A percentile compares a stretch with the other conserved stretches of the same genome.
These are phyloP conservation scores for Curvularia lunata DNA, from an alignment of 2,329 filamentous ascomycete genomes.

Conservation along the genomic window DNA sequence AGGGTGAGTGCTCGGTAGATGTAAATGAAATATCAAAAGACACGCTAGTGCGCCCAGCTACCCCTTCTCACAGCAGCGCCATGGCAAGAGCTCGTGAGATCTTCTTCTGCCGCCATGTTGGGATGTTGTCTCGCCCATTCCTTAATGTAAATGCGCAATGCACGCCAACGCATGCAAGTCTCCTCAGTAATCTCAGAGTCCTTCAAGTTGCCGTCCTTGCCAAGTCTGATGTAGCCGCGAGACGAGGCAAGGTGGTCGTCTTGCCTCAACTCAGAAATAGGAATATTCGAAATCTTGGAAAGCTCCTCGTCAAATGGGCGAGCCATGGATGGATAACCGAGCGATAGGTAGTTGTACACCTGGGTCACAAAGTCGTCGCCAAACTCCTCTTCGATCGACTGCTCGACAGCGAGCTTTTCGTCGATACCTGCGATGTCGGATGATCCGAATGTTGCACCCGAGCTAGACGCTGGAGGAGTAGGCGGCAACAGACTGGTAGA, in stretches of 20 bases:
- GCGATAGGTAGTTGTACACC: conserved; percentile 94
- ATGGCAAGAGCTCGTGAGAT: conserved; percentile 38
- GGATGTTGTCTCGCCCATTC: conserved; percentile 93
- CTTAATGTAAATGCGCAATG: conserved; percentile 79
- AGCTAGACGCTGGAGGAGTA: conserved; percentile 46
- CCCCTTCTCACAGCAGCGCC: conserved; percentile 56
- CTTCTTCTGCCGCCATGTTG: conserved; percentile 57
- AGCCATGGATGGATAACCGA: conserved; percentile 88
- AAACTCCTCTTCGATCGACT: conserved; percentile 69
- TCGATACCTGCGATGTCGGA: conserved; percentile 52
- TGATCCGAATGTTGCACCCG: conserved; percentile 20
- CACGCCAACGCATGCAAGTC: conserved; percentile 78
- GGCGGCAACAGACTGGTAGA: conserved; percentile 42
- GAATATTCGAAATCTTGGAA: conserved; percentile 76
- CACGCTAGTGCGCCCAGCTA: conserved; percentile 52
- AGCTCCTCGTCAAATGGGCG: conserved; percentile 84
- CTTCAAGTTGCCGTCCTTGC: conserved; percentile 54
- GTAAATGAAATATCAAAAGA: conserved; percentile 1
- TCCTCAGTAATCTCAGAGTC: conserved; percentile 58
- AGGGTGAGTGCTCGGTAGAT: conserved; percentile 1
- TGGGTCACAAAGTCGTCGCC: conserved; percentile 87
- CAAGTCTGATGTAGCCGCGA: conserved; percentile 74
- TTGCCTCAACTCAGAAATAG: conserved; percentile 70
- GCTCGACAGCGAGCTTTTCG: conserved; percentile 52
- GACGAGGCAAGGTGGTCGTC: conserved; percentile 71